Base-by-base conservation (phyloP, 768 basidiomycete species). In the Russula sp. region DNA sequence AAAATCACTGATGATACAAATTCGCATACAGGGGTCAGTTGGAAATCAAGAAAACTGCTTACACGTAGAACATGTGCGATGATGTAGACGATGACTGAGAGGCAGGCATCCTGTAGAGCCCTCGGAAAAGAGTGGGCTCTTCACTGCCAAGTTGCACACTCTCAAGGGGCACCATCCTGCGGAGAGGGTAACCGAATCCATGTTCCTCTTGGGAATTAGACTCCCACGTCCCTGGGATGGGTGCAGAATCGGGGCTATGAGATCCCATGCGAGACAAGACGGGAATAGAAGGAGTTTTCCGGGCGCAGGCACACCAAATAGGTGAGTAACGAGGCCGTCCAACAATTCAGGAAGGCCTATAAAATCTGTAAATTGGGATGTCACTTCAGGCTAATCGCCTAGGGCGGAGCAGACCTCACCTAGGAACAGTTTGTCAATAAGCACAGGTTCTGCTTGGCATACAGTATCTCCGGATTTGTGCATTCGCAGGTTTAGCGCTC, bases 91-190 rank as follows among this genome's bases (percentile, higher is more conserved):
- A 67, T 13, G 59, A 50, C 39, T 60, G 55, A 5, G 60, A 57
- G n/a, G 49, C 2, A 4, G 66, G 57, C 60, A 65, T 55, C 18
- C 44, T 37, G 47, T 67, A 65, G 13, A 67, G 32, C 18, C 47
- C 56, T 3, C n/a, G 44, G 11, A 8, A 31, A 39, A 55, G 39
- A 11, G 22, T 27, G 2, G 27, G 27, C 18, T 47, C 54, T 34
- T 59, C 66, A 18, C 32, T 39, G 5, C 18, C 31, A 10, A 50
- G 20, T 9, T 35, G 52, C 56, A 67, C 13, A 20, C 20, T 48
- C 35, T 67, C 66, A 11, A 67, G 0, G 1, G 48, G 51, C 8
- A 67, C 64, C 66, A 67, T 67, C 47, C 66, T 61, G 57, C 42
- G 64, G 14, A 67, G 49, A 11, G 66, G 66, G 31, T 67, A 61